Evolutionary conservation across 805 yeast genomes (phyloP), one percentile per base, ranked within the genome.

Genomic region (Saccharomycopsis javanensis): DNA sequence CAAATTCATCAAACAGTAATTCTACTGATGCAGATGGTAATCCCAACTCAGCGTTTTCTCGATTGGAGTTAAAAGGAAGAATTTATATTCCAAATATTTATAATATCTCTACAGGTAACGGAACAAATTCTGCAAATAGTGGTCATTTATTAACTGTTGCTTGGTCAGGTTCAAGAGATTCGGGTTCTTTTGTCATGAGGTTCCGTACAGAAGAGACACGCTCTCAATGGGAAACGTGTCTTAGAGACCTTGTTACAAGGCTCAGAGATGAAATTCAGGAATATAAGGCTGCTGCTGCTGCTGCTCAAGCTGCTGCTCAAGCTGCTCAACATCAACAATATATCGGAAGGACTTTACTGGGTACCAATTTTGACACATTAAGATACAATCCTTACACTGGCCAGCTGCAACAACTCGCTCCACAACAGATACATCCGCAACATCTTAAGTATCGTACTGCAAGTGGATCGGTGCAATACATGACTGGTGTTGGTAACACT

Each of bases 101-200:
- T 55, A 73, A 72, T 62, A 77, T 80, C 63, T 50, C 65, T 64
- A 53, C 68, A 60, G 61, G 64, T 58, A 51, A 65, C 57, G 57
- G 65, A 61, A 16, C 56, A 64, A 65, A 68, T 65, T 66, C 67
- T 55, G 33, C 63, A 16, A 56, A 71, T 51, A 64, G 61, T n/a
- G 83, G 84, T 5, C 81, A 83, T 65, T 78, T 80, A 13, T 71
- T 86, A 62, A 79, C 84, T 37, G 78, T 86, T 10, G 79, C 87
- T 15, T 87, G 94, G 94, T 81, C 83, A n/a, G 94, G 96, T 7
- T 82, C 85, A 55, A 83, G 82, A 64, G 97, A 91, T 62, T 83
- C 87, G 30, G 97, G 96, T 13, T 82, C 88, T 18, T 90, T 94
- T 64, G 80, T 89, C 16, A 77, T 94, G 67, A 79, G 88, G 57